Percentiles rank a stretch among this genome's conserved stretches.
Evolutionary conservation across 2,329 filamentous ascomycete species (phyloP).

Genomic region (Aspergillus cejpii): DNA sequence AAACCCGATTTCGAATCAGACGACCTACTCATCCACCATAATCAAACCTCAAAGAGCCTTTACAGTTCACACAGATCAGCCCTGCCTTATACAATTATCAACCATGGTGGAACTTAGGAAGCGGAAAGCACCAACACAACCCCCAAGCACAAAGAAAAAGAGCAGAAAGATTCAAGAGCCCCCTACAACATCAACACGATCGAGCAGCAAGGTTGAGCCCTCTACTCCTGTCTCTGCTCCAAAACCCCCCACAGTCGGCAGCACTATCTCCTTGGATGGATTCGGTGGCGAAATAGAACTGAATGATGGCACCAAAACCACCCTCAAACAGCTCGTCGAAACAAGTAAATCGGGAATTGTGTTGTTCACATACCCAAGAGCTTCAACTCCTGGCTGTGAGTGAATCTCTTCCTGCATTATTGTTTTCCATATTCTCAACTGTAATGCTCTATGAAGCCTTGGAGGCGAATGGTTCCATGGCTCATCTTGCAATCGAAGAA

Average conservation of each 20-base stretch:
- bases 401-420: constrained; percentile 9
- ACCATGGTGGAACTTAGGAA: constrained; percentile 55
- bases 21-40: too few relatives aligned
- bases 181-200: constrained; percentile 25
- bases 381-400: constrained; percentile 91
- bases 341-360: constrained; percentile 81
- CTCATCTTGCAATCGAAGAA: neutral
- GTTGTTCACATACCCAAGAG: constrained; percentile 91
- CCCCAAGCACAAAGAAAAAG: constrained; percentile 35
- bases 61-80: too few relatives aligned
- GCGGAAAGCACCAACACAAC: constrained; percentile 49
- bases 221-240: constrained; percentile 11
- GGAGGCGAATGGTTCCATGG: neutral
- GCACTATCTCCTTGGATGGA: constrained; percentile 47
- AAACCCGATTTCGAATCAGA: too few relatives aligned
- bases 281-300: constrained; percentile 70
- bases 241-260: constrained; percentile 39
- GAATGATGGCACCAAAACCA: constrained; percentile 74
- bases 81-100: neutral
- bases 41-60: too few relatives aligned
- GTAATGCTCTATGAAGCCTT: neutral
- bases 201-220: constrained; percentile 26
- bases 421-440: neutral
- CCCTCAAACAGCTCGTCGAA: constrained; percentile 71
- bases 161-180: constrained; percentile 26